phyloP scores from a whole-genome alignment of 2,329 filamentous ascomycete species.

The Cadophora sp. region DNA sequence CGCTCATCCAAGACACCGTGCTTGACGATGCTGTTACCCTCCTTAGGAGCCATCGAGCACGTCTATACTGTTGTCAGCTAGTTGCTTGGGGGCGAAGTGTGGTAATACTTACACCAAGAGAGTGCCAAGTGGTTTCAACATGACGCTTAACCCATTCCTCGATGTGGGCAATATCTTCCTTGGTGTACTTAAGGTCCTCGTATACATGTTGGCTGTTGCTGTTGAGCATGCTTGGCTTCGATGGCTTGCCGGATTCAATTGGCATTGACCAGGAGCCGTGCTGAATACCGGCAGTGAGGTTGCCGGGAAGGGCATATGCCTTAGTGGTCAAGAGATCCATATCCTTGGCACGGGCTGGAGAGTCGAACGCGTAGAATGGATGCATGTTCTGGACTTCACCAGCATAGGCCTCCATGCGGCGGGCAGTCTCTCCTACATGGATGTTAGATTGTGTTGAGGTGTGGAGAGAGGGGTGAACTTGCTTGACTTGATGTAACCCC shows the following conservation, averaged over 20 bases:
- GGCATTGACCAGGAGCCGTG: conserved; percentile 68
- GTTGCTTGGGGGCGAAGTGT: background rate
- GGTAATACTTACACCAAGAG: conserved; percentile 46
- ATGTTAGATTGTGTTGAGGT: conserved; percentile 49
- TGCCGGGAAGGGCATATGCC: conserved; percentile 68
- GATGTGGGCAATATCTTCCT: conserved; percentile 58
- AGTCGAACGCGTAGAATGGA: conserved; percentile 76
- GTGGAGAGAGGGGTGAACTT: conserved; percentile 53
- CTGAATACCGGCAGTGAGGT: conserved; percentile 51
- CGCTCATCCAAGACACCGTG: conserved; percentile 49
- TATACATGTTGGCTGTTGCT: conserved; percentile 66
- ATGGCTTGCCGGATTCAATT: conserved; percentile 58
- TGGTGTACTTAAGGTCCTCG: conserved; percentile 70
- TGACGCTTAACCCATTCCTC: conserved; percentile 66
- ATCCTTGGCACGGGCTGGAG: conserved; percentile 72
- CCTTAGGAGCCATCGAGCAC: conserved; percentile 49
- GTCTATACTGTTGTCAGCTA: conserved; percentile 47
- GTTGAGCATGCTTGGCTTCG: conserved; percentile 58
- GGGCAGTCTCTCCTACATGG: conserved; percentile 65
- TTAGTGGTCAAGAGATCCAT: conserved; percentile 80
- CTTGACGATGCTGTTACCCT: conserved; percentile 75
- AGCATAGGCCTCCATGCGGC: conserved; percentile 60
- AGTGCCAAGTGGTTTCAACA: conserved; percentile 51
- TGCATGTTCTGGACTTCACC: conserved; percentile 62
- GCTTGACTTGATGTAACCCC: conserved; percentile 64